Evolutionary conservation across 169 alveolate species (phyloP), one percentile per base, ranked within the genome.

Genomic region (Miamiensis avidus): DNA sequence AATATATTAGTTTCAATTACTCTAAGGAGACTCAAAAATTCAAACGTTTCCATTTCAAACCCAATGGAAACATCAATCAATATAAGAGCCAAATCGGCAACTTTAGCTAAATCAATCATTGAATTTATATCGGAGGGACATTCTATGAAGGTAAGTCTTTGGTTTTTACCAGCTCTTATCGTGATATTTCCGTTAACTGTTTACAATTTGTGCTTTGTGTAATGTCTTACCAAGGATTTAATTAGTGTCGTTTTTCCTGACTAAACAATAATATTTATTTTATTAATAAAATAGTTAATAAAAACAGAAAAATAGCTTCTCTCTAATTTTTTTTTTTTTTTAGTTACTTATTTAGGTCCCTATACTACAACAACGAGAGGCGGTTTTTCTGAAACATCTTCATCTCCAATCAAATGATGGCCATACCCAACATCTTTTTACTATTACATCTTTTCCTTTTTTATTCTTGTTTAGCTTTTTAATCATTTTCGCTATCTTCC

Each of bases 41-140:
- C 99, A 84, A 99, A 98, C 20, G 99, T 99, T 91, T 98, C 99
- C 99, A 99, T 96, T 92, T 99, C 99, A 89, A 98, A 98, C 27
- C 98, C 98, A 84, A 93, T 96, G 82, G 96, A 89, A 0, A 99
- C 99, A 92, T 99, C 99, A 32, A 99, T 97, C 81, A 99, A 92
- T 65, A 98, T 88, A 81, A 99, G 89, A 76, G 98, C 99, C 32
- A 99, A 85, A 92, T 99, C 99, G 0, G 99, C 99, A 20, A 99
- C 95, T 91, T 99, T 99, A 31, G 99, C 99, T 75, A 97, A 89
- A 90, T 99, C 99, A 65, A 98, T 95, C 99, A 99, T 98, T 73
- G 97, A 97, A 27, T 94, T 89, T 88, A 98, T 97, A 82, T 99
- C 99, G 76, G 94, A 95, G 4, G 99, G 99, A 78, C 99, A 98